phyloP scores from a whole-genome alignment of 108 stramenopile genomes.

The Skeletonema menzelii region DNA sequence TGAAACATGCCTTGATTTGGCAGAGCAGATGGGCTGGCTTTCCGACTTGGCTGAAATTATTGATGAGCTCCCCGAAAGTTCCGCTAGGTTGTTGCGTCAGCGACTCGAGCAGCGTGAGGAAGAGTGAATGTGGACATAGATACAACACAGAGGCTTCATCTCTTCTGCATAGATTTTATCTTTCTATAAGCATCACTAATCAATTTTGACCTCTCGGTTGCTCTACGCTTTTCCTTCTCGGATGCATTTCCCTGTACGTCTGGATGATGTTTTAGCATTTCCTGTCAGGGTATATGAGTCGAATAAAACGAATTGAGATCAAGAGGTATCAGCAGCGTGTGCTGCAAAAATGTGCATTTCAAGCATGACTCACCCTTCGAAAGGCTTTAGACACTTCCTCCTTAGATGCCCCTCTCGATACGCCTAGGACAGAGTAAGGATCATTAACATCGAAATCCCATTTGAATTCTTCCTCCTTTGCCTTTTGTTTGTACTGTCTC shows the following conservation, averaged over 20 bases:
- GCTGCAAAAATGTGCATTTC: background rate
- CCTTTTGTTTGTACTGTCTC: conserved; percentile 34
- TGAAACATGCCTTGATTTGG: conserved; percentile 51
- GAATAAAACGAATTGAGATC: background rate
- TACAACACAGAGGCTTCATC: background rate
- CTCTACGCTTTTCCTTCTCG: conserved; percentile 64
- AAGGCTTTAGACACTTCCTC: conserved; percentile 78
- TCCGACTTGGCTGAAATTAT: conserved; percentile 49
- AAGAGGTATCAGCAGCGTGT: background rate
- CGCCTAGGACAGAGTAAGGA: conserved; percentile 76
- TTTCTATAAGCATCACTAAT: conserved; percentile 82
- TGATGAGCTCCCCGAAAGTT: conserved; percentile 57
- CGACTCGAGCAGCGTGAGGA: conserved; percentile 24
- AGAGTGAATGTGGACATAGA: background rate
- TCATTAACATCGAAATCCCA: conserved; percentile 85
- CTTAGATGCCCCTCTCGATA: conserved; percentile 61
- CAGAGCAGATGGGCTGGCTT: conserved; percentile 56
- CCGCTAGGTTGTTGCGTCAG: conserved; percentile 38
- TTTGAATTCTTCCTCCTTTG: conserved; percentile 54
- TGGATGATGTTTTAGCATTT: conserved; percentile 84
- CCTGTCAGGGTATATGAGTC: conserved; percentile 5
- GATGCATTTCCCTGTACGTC: conserved; percentile 64
- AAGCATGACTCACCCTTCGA: conserved; percentile 40
- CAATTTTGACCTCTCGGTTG: conserved; percentile 73
- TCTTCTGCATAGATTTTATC: conserved; percentile 56